phyloP scores from a whole-genome alignment of 495 filamentous ascomycete genomes.

The Neurospora sp. region DNA sequence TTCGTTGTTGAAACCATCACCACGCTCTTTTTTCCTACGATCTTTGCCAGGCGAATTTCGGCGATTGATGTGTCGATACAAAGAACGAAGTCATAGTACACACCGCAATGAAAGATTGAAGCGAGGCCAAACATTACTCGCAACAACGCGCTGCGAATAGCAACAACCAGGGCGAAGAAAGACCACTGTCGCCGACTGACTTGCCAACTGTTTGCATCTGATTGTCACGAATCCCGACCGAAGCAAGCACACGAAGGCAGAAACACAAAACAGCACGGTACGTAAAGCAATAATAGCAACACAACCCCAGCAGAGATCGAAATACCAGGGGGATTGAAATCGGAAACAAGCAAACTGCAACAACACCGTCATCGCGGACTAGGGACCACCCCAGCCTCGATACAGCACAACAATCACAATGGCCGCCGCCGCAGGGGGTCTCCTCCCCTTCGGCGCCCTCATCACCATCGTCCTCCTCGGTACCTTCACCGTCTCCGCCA shows the following conservation, averaged over 20 bases:
- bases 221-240: not conserved
- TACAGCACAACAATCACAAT: not conserved
- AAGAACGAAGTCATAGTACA: not conserved
- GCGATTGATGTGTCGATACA: not conserved
- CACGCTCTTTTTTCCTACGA: not conserved
- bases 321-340: not conserved
- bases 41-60: not conserved
- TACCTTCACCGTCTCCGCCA: slow-evolving; percentile 1
- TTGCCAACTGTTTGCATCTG: not conserved
- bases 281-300: not conserved
- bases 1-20: not conserved
- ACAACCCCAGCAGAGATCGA: not conserved
- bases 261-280: not conserved
- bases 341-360: not conserved
- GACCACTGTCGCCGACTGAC: not conserved
- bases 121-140: not conserved
- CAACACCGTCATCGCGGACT: not conserved
- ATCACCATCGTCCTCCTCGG: slow-evolving; percentile 9
- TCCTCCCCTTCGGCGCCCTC: slow-evolving; percentile 4
- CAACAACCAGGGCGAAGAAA: not conserved
- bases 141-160: not conserved
- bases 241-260: not conserved
- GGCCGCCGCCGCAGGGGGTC: not conserved
- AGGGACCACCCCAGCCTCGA: not conserved
- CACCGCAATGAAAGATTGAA: not conserved